Base-by-base conservation (phyloP, 192 early-diverging fungal genomes). In the Coemansia sp. region DNA sequence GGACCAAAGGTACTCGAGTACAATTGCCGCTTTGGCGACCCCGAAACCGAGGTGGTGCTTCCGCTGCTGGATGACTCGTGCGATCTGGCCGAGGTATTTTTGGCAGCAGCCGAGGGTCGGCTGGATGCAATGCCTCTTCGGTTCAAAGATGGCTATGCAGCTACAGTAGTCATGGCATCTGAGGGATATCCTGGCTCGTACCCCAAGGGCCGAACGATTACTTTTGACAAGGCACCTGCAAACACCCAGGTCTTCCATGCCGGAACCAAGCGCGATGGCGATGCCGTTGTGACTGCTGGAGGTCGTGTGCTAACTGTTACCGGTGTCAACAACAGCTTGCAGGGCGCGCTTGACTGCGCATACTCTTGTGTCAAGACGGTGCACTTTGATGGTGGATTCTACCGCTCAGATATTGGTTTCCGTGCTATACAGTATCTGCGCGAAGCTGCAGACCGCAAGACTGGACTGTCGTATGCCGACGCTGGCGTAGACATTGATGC, bases 11-110 rank as follows among this genome's bases (percentile, higher is more conserved):
- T 96, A 9, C 82, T 99, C 26, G 97, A 99, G 74, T 99, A 92
- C 87, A 99, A 99, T 75, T 90, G 91, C 56, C 88, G 97, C 11
- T 97, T 99, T 60, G 97, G 97, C 30, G 97, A 99, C 56, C 97
- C 97, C 34, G 97, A 99, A 73, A 97, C 95, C 15, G 92, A 99
- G 72, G 92, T 88, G 5, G 88, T 96, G 9, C 81, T 99, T 46
- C 95, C 97, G 14, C 79, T 99, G 16, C 78, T 99, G 23, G 86
- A 85, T 54, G 87, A 89, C 58, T 69, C 79, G 20, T 88, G 86
- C 34, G 93, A 96, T 80, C 73, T 99, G 21, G 88, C 87, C 40
- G 88, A 94, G 54, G 86, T 97, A 38, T 80, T 93, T 69, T 51
- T 93, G 63, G 93, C 94, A 21, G 88, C 87, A 49, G 86, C 85